These are phyloP conservation scores for Talaromyces verruculosus DNA, from an alignment of 2,329 filamentous ascomycete genomes.

Conservation along the genomic window DNA sequence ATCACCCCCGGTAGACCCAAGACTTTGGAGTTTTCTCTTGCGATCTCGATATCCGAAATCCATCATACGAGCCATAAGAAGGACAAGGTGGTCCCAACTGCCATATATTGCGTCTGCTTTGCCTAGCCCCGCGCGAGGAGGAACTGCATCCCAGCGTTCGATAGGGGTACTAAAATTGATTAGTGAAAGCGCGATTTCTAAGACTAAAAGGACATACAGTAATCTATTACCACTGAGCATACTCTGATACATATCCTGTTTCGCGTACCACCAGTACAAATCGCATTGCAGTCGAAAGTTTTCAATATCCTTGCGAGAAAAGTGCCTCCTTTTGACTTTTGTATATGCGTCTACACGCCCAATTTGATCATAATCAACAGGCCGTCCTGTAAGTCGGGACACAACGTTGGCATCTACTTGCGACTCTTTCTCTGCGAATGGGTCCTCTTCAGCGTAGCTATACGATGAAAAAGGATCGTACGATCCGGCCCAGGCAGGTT, in stretches of 20 bases:
- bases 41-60: slow-evolving; percentile 78
- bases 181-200: background rate
- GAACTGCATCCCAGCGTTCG: slow-evolving; percentile 78
- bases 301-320: slow-evolving; percentile 64
- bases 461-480: slow-evolving; percentile 9
- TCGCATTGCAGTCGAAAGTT: slow-evolving; percentile 80
- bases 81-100: slow-evolving; percentile 81
- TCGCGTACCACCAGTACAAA: slow-evolving; percentile 92
- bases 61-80: slow-evolving; percentile 76
- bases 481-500: slow-evolving; percentile 31
- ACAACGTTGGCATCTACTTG: slow-evolving; percentile 60
- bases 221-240: slow-evolving; percentile 80
- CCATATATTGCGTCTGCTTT: slow-evolving; percentile 78
- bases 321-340: slow-evolving; percentile 33
- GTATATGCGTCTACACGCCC: slow-evolving; percentile 45
- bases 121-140: slow-evolving; percentile 77
- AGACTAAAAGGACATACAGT: slow-evolving; percentile 62
- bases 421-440: slow-evolving; percentile 44
- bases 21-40: slow-evolving; percentile 70
- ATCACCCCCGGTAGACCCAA: slow-evolving; percentile 58
- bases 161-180: slow-evolving; percentile 68
- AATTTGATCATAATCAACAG: slow-evolving; percentile 59
- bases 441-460: slow-evolving; percentile 40
- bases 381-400: slow-evolving; percentile 57
- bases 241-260: slow-evolving; percentile 91